Base-by-base conservation (phyloP, 352 stramenopile genomes). In the Pythium pyrilobum region DNA sequence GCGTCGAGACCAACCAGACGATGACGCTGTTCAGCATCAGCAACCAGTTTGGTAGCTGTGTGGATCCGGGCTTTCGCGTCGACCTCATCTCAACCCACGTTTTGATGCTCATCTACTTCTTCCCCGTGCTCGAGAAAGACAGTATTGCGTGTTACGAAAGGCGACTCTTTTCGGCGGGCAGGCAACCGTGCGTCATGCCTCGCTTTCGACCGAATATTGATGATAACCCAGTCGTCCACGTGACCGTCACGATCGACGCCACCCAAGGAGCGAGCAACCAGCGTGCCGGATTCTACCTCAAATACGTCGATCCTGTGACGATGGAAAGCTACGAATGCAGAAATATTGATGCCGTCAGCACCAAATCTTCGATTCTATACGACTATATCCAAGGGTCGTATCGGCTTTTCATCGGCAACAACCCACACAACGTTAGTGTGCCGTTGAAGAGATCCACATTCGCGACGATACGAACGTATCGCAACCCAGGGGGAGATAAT, bases 11-110 rank as follows among this genome's bases (percentile, higher is more conserved):
- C 2, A 85, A 80, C 47, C 65, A 59, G 4, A 77, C 61, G 28
- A 87, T 89, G 75, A 87, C 81, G 25, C 48, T 93, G 12, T 87
- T 93, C 44, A 81, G 69, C 21, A 85, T 93, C 29, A 59, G 69
- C 2, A 89, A 85, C 45, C 56, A 71, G 11, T 88, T 74, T 31
- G 62, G 85, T 41, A 67, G 66, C 9, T 93, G 83, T 42, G 64
- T 66, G 2, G 78, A 91, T 13, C 54, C 73, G 1, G 83, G 83
- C 11, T 87, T 93, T 56, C 78, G 79, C 0, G 45, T 93, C 24
- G 77, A 89, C 47, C 28, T 93, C 24, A 77, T 78, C 18, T 47
- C 64, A 10, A 63, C 77, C n/a, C 62, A 85, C 33, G 64, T 72
- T 12, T 56, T 91, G 36, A 70, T 67, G 13, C 67, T 93, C 29